These are phyloP conservation scores for Picea abies DNA, from an alignment of 83 land plant genomes.

Conservation along the genomic window DNA sequence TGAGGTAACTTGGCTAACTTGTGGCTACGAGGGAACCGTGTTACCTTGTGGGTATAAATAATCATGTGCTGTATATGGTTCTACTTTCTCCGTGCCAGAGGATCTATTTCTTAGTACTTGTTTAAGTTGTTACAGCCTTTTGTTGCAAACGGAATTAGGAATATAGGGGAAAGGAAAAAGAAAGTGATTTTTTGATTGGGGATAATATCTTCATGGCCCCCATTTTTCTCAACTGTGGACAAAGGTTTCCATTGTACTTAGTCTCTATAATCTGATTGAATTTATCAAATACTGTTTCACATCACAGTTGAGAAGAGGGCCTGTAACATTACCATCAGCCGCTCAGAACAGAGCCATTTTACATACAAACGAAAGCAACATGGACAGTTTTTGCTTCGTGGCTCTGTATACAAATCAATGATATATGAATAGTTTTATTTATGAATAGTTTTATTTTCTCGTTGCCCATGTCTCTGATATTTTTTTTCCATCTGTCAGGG, in stretches of 20 bases:
- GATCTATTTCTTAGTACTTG: background rate
- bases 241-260: background rate
- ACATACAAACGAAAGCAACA: too few relatives aligned
- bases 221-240: background rate
- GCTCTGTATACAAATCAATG: too few relatives aligned
- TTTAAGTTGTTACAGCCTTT: background rate
- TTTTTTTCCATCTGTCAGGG: too few relatives aligned
- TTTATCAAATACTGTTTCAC: background rate
- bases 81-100: too few relatives aligned
- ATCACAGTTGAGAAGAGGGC: background rate
- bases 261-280: background rate
- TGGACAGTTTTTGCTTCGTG: too few relatives aligned
- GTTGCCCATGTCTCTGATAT: too few relatives aligned
- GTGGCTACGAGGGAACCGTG: background rate
- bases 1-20: background rate
- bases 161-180: background rate
- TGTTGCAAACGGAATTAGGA: background rate
- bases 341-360: background rate
- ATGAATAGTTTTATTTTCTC: too few relatives aligned
- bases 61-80: background rate
- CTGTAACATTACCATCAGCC: constrained; percentile 6
- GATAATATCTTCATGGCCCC: background rate
- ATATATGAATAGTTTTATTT: too few relatives aligned
- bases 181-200: background rate
- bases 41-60: constrained; percentile 9